These are phyloP conservation scores for Gossypium australe DNA, from an alignment of 345 rosid genomes.

Conservation along the genomic window DNA sequence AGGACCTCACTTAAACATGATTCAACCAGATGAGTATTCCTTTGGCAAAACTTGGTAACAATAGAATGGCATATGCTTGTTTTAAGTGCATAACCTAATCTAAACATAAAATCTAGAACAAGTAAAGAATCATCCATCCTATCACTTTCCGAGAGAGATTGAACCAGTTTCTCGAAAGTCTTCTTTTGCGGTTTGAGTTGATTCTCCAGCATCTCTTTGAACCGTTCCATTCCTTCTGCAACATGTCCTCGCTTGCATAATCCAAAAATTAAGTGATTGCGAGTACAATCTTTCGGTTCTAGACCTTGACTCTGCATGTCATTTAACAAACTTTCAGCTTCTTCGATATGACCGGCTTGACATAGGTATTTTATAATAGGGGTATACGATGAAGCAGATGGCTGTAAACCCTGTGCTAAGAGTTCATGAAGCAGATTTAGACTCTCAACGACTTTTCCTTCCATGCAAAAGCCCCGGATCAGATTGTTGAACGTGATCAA, in stretches of 20 bases:
- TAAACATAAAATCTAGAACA: conserved; percentile 23
- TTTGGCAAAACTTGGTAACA: background rate
- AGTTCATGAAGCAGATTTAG: conserved; percentile 28
- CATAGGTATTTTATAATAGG: conserved; percentile 29
- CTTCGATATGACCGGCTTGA: conserved; percentile 27
- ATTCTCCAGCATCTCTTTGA: conserved; percentile 26
- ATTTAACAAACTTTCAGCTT: conserved; percentile 21
- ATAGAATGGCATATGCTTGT: conserved; percentile 19
- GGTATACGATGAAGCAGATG: conserved; percentile 22
- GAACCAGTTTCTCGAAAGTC: conserved; percentile 24
- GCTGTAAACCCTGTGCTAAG: conserved; percentile 33
- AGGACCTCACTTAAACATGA: background rate
- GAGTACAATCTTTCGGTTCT: conserved; percentile 18
- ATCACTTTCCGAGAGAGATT: conserved; percentile 19
- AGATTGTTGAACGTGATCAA: conserved; percentile 41
- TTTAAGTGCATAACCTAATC: conserved; percentile 22
- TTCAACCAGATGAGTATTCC: background rate
- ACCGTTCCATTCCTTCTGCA: conserved; percentile 15
- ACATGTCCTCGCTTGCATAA: too few species aligned
- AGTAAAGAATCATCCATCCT: conserved; percentile 35
- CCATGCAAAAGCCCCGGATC: conserved; percentile 43
- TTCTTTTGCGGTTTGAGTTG: conserved; percentile 21
- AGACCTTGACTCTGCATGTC: conserved; percentile 32
- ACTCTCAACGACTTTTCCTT: conserved; percentile 31
- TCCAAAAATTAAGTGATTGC: conserved; percentile 17